Percentiles rank a stretch among this genome's conserved stretches.
Evolutionary conservation across 768 basidiomycete species (phyloP).

Genomic region (Mycena galericulata): DNA sequence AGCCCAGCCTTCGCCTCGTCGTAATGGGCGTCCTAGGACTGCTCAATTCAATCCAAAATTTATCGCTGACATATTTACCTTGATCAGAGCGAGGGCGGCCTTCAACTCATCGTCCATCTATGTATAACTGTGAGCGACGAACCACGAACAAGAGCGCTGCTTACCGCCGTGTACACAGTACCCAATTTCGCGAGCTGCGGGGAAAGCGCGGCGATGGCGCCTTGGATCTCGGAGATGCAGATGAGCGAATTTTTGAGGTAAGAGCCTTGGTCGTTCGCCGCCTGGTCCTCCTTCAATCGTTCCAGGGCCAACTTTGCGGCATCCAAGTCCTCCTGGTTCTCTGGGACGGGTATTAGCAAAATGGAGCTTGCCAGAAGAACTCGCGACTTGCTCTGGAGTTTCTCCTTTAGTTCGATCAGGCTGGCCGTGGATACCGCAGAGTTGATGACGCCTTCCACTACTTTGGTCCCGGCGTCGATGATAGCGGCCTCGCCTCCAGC

Average conservation of each 20-base stretch:
- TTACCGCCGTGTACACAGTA: not conserved
- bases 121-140: not conserved
- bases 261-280: not conserved
- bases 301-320: not conserved
- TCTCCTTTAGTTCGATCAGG: not conserved
- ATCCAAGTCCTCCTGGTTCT: not conserved
- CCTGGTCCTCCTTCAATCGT: not conserved
- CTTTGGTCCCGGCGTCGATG: not conserved
- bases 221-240: not conserved
- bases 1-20: not conserved
- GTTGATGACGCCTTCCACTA: not conserved
- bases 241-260: not conserved
- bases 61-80: not conserved
- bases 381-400: not conserved
- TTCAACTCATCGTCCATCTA: not conserved
- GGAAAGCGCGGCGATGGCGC: not conserved
- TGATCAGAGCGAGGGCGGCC: not conserved
- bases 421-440: not conserved
- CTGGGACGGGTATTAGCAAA: not conserved
- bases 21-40: not conserved
- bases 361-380: not conserved
- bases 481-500: not conserved
- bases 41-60: not conserved
- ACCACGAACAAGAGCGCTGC: not conserved
- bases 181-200: not conserved